These are phyloP conservation scores for Serendipita sp. DNA, from an alignment of 768 basidiomycete species.

Conservation along the genomic window DNA sequence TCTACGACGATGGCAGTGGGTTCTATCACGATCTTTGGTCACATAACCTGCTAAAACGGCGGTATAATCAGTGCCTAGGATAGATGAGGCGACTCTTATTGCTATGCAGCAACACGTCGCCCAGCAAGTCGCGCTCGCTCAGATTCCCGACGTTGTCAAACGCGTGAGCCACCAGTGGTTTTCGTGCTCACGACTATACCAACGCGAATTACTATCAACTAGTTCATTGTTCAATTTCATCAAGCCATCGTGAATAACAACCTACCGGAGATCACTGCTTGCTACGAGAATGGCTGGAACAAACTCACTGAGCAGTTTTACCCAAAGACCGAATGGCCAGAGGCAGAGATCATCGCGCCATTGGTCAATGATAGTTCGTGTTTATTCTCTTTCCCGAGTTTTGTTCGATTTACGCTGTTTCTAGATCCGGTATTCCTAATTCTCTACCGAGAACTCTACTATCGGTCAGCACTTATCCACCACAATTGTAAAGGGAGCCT, in stretches of 20 bases:
- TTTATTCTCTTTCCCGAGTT: not conserved
- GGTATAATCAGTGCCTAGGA: slow-evolving; percentile 28
- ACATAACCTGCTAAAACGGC: slow-evolving; percentile 6
- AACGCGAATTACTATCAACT: slow-evolving; percentile 6
- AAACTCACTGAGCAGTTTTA: slow-evolving; percentile 94
- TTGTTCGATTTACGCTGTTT: not conserved
- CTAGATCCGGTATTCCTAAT: slow-evolving; percentile 88
- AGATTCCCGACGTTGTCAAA: slow-evolving; percentile 81
- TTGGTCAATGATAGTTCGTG: slow-evolving; percentile 77
- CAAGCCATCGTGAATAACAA: slow-evolving; percentile 86
- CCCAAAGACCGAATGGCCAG: slow-evolving; percentile 88
- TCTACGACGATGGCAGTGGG: slow-evolving; percentile 47
- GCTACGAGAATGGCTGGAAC: slow-evolving; percentile 97
- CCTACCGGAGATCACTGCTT: slow-evolving; percentile 73
- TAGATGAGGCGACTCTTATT: slow-evolving; percentile 52
- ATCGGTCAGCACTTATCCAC: slow-evolving; percentile 29
- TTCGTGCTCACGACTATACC: not conserved
- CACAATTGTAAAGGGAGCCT: not conserved
- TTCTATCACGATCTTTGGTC: not conserved
- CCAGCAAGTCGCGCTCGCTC: slow-evolving; percentile 64
- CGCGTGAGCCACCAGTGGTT: slow-evolving; percentile 33
- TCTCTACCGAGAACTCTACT: slow-evolving; percentile 90
- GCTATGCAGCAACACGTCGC: slow-evolving; percentile 74
- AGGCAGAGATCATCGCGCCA: slow-evolving; percentile 88
- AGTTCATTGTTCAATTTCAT: slow-evolving; percentile 94